Conservation (phyloP, 2,329 filamentous ascomycete species). For the Ceratocystis ficicola region DNA sequence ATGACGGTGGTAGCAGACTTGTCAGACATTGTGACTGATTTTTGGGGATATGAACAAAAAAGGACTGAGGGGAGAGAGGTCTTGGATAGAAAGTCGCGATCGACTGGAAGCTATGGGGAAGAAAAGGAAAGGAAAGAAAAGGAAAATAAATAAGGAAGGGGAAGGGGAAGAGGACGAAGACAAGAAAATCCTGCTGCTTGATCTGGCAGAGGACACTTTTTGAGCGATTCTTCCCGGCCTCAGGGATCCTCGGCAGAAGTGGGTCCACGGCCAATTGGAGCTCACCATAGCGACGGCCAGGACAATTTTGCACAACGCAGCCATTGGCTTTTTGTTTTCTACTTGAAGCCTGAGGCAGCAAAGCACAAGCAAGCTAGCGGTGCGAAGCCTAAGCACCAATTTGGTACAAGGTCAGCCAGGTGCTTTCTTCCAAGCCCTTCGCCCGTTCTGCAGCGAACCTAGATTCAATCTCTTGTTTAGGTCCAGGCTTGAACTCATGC, state of each 20-base stretch:
- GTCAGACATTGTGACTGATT: constrained; percentile 23
- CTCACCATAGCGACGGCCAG: constrained; percentile 14
- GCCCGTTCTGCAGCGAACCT: too few species aligned
- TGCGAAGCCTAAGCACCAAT: neutral
- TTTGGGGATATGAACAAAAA: constrained; percentile 18
- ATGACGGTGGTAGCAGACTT: constrained; percentile 21
- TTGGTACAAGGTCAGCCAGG: neutral
- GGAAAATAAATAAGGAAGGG: constrained; percentile 16
- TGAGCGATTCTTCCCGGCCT: constrained; percentile 22
- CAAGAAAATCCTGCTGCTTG: constrained; percentile 15
- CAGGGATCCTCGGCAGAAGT: constrained; percentile 21
- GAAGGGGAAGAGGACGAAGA: constrained; percentile 14
- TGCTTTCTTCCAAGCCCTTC: neutral
- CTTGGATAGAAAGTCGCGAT: constrained; percentile 22
- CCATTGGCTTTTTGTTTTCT: neutral
- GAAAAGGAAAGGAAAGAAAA: constrained; percentile 16
- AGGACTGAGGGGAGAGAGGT: constrained; percentile 22
- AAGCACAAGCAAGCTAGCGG: neutral
- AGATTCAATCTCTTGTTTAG: neutral
- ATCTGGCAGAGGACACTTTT: constrained; percentile 18
- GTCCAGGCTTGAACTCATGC: neutral
- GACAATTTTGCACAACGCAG: constrained; percentile 9
- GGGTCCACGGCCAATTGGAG: constrained; percentile 19
- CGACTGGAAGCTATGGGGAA: constrained; percentile 20
- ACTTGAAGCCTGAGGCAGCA: constrained; percentile 9